A percentile compares a stretch with the other conserved stretches of the same genome.
Evolutionary conservation across 2,329 filamentous ascomycete species (phyloP).

Genomic region (Teratosphaeria epicoccoides): DNA sequence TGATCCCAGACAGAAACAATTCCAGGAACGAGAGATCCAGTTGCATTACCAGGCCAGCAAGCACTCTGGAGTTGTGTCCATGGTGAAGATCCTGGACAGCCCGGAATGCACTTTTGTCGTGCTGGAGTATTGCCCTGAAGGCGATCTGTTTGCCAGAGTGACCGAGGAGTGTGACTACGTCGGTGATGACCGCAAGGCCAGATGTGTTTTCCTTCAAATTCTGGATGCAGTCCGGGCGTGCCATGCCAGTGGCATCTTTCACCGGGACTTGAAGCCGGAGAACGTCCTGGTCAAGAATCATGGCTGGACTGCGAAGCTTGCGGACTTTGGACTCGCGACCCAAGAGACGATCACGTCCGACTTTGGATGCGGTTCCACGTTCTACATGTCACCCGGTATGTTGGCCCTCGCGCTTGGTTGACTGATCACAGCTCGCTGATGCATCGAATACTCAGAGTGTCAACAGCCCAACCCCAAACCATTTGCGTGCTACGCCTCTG

Average conservation of each 20-base stretch:
- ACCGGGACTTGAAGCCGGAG: slow-evolving; percentile 94
- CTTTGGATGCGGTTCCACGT: slow-evolving; percentile 95
- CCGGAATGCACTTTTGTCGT: slow-evolving; percentile 91
- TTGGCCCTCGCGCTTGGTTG: background rate
- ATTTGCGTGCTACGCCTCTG: slow-evolving; percentile 72
- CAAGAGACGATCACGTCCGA: slow-evolving; percentile 75
- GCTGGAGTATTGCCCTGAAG: slow-evolving; percentile 92
- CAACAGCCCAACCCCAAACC: slow-evolving; percentile 63
- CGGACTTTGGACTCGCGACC: slow-evolving; percentile 93
- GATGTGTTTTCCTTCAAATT: slow-evolving; percentile 84
- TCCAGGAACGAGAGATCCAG: slow-evolving; percentile 86
- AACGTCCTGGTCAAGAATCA: slow-evolving; percentile 88
- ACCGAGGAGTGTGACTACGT: slow-evolving; percentile 90
- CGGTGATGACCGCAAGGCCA: slow-evolving; percentile 80
- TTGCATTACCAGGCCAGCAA: slow-evolving; percentile 81
- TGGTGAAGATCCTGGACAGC: slow-evolving; percentile 87
- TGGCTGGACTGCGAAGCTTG: slow-evolving; percentile 84
- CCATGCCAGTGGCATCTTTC: slow-evolving; percentile 88
- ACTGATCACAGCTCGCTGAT: background rate
- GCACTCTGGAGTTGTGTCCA: slow-evolving; percentile 85
- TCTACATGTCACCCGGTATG: slow-evolving; percentile 98
- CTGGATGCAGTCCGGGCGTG: slow-evolving; percentile 94
- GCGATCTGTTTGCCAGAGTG: slow-evolving; percentile 94
- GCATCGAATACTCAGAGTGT: slow-evolving; percentile 56
- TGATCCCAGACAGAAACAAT: slow-evolving; percentile 75